Conservation (phyloP, 2,329 filamentous ascomycete species). For the Paecilomyces sp. region DNA sequence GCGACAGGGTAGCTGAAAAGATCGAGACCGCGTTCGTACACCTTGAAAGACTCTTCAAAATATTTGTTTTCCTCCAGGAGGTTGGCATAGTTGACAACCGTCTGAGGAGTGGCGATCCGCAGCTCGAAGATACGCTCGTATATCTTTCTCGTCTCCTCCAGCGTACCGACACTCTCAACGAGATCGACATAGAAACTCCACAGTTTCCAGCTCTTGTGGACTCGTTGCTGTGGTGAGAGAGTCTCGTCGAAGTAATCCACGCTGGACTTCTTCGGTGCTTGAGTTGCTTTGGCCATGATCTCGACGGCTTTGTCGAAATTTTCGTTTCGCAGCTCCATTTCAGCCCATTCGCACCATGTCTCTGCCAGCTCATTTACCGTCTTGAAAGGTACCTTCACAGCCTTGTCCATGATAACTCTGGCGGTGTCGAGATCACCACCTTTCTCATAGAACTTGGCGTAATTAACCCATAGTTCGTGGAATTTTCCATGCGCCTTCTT, state of each 20-base stretch:
- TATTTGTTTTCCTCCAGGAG: conserved; percentile 90
- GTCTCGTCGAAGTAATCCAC: conserved; percentile 99
- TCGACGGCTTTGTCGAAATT: conserved; percentile 92
- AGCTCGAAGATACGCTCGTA: conserved; percentile 98
- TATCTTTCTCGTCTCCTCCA: conserved; percentile 88
- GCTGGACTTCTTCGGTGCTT: conserved; percentile 92
- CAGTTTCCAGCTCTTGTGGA: conserved; percentile 98
- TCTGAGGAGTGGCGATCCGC: conserved; percentile 94
- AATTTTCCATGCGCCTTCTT: conserved; percentile 93
- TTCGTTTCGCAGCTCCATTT: conserved; percentile 93
- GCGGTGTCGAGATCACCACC: conserved; percentile 79
- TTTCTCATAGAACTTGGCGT: conserved; percentile 93
- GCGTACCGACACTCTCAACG: conserved; percentile 83
- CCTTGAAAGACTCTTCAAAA: conserved; percentile 95
- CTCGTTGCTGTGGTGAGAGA: conserved; percentile 85
- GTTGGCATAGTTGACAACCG: conserved; percentile 97
- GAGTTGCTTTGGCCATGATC: conserved; percentile 95
- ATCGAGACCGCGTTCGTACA: conserved; percentile 92
- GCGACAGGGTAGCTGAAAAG: conserved; percentile 98
- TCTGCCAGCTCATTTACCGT: conserved; percentile 95
- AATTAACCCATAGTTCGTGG: conserved; percentile 92
- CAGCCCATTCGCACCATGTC: conserved; percentile 98
- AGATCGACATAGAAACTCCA: conserved; percentile 99
- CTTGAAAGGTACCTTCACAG: conserved; percentile 95
- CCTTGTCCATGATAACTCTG: conserved; percentile 92